Conservation (phyloP, 164 flowering plant genomes). For the Santalum album region DNA sequence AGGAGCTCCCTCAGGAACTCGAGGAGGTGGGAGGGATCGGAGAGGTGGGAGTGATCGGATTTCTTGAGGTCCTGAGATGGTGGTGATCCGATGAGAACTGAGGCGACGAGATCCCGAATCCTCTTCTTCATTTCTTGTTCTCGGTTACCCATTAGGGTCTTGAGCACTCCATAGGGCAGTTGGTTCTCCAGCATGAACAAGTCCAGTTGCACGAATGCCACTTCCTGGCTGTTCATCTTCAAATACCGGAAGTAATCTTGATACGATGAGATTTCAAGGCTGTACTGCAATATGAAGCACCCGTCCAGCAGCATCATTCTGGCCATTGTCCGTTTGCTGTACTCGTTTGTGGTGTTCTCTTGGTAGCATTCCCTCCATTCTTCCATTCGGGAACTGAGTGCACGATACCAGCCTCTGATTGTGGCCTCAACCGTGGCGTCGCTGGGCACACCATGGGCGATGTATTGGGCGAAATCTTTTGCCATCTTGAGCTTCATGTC, state of each 20-base stretch:
- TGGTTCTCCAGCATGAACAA: conserved; percentile 8
- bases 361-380: too few species aligned
- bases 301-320: background rate
- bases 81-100: background rate
- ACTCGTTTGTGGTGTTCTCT: too few species aligned
- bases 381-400: too few species aligned
- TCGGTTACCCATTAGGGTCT: background rate
- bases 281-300: background rate
- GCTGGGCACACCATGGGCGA: too few species aligned
- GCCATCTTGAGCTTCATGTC: background rate
- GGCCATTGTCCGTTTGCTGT: background rate
- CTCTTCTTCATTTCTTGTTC: background rate
- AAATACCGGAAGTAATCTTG: background rate
- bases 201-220: background rate
- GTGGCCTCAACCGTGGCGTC: too few species aligned
- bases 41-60: background rate
- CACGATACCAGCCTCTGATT: too few species aligned
- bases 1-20: background rate
- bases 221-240: background rate
- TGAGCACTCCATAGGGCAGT: conserved; percentile 4
- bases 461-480: too few species aligned
- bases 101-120: background rate
- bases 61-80: background rate
- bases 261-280: background rate
- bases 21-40: background rate